phyloP scores from a whole-genome alignment of 176 grass and related monocot genomes.

The barley (Hordeum vulgare) region DNA sequence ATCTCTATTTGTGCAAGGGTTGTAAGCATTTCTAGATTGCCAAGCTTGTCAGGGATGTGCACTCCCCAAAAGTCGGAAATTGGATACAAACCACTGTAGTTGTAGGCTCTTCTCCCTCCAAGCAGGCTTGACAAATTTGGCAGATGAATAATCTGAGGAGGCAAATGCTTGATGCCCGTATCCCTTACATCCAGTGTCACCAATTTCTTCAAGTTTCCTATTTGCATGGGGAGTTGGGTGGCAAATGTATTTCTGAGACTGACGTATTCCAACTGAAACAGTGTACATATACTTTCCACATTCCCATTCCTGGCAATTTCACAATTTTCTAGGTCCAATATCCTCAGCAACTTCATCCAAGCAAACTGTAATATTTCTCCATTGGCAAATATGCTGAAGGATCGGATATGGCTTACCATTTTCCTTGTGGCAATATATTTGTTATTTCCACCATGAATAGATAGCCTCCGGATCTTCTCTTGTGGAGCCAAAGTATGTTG shows the following conservation, averaged over 20 bases:
- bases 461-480: slow-evolving; percentile 21
- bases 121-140: slow-evolving; percentile 10
- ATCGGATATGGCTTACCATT: slow-evolving; percentile 27
- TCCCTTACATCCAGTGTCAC: not conserved
- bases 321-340: slow-evolving; percentile 29
- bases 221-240: slow-evolving; percentile 18
- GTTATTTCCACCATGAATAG: slow-evolving; percentile 21
- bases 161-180: slow-evolving; percentile 22
- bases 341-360: slow-evolving; percentile 32
- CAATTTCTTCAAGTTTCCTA: not conserved
- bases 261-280: slow-evolving; percentile 35
- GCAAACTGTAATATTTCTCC: slow-evolving; percentile 9
- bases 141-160: slow-evolving; percentile 13
- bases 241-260: slow-evolving; percentile 19
- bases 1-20: slow-evolving; percentile 31
- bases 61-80: slow-evolving; percentile 26
- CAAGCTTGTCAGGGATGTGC: slow-evolving; percentile 18
- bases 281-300: slow-evolving; percentile 1
- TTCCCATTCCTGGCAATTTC: not conserved
- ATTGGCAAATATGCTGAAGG: slow-evolving; percentile 19
- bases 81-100: not conserved
- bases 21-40: slow-evolving; percentile 1
- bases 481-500: not conserved
- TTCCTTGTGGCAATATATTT: slow-evolving; percentile 16
- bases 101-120: slow-evolving; percentile 13